Evolutionary conservation across 228 moss, liverwort and hornwort species (phyloP), one percentile per base, ranked within the genome.

Genomic region (Sphagnum fallax): DNA sequence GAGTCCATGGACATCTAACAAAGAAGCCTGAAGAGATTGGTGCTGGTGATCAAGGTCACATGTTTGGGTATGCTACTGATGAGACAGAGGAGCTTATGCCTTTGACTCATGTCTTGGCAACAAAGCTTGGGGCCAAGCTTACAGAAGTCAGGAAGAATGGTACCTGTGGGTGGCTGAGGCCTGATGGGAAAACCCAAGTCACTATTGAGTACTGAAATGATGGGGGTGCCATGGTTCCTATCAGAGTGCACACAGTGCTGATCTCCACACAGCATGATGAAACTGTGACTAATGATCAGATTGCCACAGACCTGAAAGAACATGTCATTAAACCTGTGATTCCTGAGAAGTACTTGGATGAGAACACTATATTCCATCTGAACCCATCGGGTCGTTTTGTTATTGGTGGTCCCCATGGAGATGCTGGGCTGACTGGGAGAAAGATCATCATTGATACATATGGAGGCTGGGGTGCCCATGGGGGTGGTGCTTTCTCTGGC

Each of bases 81-180:
- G 93, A 93, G 79, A 89, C 93, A 2, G 93, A 91, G 69, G 93
- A 93, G 83, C 63, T 93, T 64, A 93, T 93, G 93, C 93, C 93
- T 0, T 32, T 93, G 77, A 83, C 89, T 0, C 93, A 93, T 68
- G 93, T 93, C n/a, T 73, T 93, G 85, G 93, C 93, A 2, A 91
- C 93, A 47, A 82, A 93, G 85, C 76, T 93, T 11, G 93, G 90
- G 1, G 89, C 89, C 10, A 87, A 73, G 80, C 83, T 93, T 58
- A 91, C 90, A 0, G 90, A 90, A 63, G 93, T 89, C 72, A 83
- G 93, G 61, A 93, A 93, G 79, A 63, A 91, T 67, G 89, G 93
- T 4, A 89, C 87, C 4, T 87, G 91, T 60, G 93, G 91, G 7
- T 93, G 93, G 93, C 70, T 93, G 78, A 76, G 93, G 53, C 93